phyloP scores from a whole-genome alignment of 2,329 filamentous ascomycete genomes.

The Epichloe brachyelytri region DNA sequence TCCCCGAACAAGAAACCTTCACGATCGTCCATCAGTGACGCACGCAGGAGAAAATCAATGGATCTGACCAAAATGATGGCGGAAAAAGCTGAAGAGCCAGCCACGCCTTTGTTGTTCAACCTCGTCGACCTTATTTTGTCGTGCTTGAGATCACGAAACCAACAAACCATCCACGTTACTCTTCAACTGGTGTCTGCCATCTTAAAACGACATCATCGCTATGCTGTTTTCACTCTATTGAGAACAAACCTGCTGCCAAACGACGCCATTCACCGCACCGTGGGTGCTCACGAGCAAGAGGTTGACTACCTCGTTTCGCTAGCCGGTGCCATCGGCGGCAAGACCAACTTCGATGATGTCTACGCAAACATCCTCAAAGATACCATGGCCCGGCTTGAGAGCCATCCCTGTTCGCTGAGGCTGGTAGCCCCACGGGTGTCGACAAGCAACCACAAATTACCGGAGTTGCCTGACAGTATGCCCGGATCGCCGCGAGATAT shows the following conservation, averaged over 20 bases:
- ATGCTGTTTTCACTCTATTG: slow-evolving; percentile 66
- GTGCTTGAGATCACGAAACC: slow-evolving; percentile 70
- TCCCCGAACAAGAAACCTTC: slow-evolving; percentile 22
- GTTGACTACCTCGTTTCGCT: slow-evolving; percentile 58
- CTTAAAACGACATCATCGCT: slow-evolving; percentile 74
- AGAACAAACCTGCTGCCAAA: slow-evolving; percentile 47
- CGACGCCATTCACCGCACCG: slow-evolving; percentile 47
- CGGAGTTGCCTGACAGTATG: slow-evolving; percentile 40
- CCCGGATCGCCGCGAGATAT: slow-evolving; percentile 50
- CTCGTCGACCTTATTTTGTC: slow-evolving; percentile 81
- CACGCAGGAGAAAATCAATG: slow-evolving; percentile 76
- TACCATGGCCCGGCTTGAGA: slow-evolving; percentile 53
- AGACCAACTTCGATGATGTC: slow-evolving; percentile 57
- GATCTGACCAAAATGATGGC: slow-evolving; percentile 73
- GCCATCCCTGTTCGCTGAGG: slow-evolving; percentile 58
- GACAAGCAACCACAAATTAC: slow-evolving; percentile 42
- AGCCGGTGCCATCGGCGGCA: slow-evolving; percentile 54
- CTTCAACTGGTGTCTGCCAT: slow-evolving; percentile 79
- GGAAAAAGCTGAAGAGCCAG: slow-evolving; percentile 57
- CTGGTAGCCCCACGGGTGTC: slow-evolving; percentile 50
- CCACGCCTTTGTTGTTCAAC: slow-evolving; percentile 81
- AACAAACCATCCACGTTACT: slow-evolving; percentile 81
- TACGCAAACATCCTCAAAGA: slow-evolving; percentile 64
- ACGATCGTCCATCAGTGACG: slow-evolving; percentile 47
- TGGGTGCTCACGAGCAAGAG: slow-evolving; percentile 63